phyloP scores from a whole-genome alignment of 2,329 filamentous ascomycete species.

The Colletotrichum cordylinicola region DNA sequence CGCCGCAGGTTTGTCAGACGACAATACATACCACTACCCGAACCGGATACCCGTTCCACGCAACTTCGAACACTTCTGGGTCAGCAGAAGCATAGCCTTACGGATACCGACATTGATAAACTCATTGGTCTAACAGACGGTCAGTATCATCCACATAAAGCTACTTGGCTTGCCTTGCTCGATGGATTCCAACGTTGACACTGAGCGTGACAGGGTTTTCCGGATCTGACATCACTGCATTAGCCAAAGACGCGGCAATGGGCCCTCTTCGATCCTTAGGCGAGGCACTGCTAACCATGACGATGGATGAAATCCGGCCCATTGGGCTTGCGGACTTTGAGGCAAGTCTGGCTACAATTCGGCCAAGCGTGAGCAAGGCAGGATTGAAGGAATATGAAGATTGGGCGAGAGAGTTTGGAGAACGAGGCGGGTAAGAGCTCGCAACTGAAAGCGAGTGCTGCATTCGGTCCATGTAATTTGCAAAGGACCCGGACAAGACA shows the following conservation, averaged over 20 bases:
- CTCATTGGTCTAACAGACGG: slow-evolving; percentile 86
- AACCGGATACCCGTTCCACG: slow-evolving; percentile 77
- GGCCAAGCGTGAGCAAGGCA: slow-evolving; percentile 86
- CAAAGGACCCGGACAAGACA: background rate
- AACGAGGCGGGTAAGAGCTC: slow-evolving; percentile 74
- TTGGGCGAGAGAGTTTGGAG: slow-evolving; percentile 93
- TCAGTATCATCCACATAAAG: slow-evolving; percentile 43
- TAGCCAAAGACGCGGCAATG: slow-evolving; percentile 98
- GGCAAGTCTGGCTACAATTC: slow-evolving; percentile 81
- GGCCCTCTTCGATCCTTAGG: slow-evolving; percentile 89
- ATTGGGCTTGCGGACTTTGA: slow-evolving; percentile 86
- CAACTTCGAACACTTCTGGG: slow-evolving; percentile 82
- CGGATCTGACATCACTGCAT: slow-evolving; percentile 92
- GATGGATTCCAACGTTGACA: background rate
- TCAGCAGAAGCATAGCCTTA: slow-evolving; percentile 85
- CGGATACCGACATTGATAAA: slow-evolving; percentile 71
- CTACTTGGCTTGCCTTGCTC: background rate
- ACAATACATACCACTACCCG: slow-evolving; percentile 95
- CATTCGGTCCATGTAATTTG: background rate
- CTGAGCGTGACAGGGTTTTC: slow-evolving; percentile 75
- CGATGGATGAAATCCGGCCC: slow-evolving; percentile 91
- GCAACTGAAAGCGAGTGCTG: background rate
- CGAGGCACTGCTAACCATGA: slow-evolving; percentile 87
- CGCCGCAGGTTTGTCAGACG: slow-evolving; percentile 87
- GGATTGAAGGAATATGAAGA: slow-evolving; percentile 91